Conservation (phyloP, 1,284 basidiomycete species). For the Ustilago nuda region DNA sequence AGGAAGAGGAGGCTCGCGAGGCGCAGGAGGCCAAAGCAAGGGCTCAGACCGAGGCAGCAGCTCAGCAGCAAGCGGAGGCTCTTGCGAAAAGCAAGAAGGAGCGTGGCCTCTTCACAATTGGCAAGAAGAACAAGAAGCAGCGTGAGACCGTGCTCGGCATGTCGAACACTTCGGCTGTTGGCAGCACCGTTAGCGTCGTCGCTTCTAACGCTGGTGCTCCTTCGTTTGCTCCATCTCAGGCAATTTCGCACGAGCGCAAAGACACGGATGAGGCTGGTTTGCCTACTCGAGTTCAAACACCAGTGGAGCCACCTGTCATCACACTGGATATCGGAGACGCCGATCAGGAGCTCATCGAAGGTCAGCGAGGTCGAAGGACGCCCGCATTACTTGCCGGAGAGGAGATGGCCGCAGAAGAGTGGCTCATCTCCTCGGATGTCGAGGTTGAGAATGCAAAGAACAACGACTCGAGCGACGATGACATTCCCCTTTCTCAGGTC, state of each 20-base stretch:
- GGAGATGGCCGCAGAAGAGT: slow-evolving; percentile 40
- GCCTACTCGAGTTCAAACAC: slow-evolving; percentile 25
- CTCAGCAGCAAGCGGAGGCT: slow-evolving; percentile 18
- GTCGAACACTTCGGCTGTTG: slow-evolving; percentile 15
- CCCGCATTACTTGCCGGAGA: slow-evolving; percentile 30
- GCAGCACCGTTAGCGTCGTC: slow-evolving; percentile 30
- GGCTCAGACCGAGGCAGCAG: slow-evolving; percentile 29
- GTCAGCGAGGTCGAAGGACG: slow-evolving; percentile 16
- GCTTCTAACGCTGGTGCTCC: slow-evolving; percentile 16
- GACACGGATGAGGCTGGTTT: slow-evolving; percentile 9
- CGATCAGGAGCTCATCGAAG: slow-evolving; percentile 7
- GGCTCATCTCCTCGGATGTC: slow-evolving; percentile 49
- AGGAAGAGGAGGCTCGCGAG: slow-evolving; percentile 54
- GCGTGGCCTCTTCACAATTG: slow-evolving; percentile 23
- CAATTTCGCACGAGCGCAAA: slow-evolving; percentile 3
- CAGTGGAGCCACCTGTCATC: slow-evolving; percentile 47
- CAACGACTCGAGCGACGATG: slow-evolving; percentile 51
- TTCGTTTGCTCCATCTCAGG: slow-evolving; percentile 8
- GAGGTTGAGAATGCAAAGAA: slow-evolving; percentile 19
- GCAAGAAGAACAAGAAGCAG: slow-evolving; percentile 42
- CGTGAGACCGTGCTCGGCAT: slow-evolving; percentile 17
- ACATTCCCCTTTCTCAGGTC: slow-evolving; percentile 57
- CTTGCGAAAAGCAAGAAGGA: slow-evolving; percentile 41
- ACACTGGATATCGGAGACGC: slow-evolving; percentile 35
- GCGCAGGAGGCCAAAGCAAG: slow-evolving; percentile 26